These are phyloP conservation scores for Cryptococcus sp. DNA, from an alignment of 1,284 basidiomycete genomes.

Conservation along the genomic window DNA sequence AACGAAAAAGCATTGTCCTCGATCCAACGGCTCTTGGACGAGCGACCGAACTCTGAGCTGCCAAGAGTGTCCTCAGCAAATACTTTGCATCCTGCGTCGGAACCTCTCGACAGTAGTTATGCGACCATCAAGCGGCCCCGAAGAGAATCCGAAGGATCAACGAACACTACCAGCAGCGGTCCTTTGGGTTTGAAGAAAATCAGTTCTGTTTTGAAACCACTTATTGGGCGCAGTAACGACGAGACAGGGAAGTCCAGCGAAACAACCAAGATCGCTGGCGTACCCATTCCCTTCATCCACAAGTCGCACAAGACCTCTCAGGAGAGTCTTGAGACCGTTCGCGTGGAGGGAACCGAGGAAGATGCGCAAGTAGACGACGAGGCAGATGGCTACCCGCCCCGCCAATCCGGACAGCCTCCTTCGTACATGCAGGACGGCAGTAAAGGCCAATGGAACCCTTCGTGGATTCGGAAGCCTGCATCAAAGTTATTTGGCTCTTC, in stretches of 20 bases:
- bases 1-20: slow-evolving; percentile 71
- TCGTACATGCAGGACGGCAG: slow-evolving; percentile 29
- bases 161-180: slow-evolving; percentile 24
- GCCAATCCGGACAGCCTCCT: slow-evolving; percentile 38
- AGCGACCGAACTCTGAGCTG: slow-evolving; percentile 53
- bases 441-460: slow-evolving; percentile 27
- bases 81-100: slow-evolving; percentile 9
- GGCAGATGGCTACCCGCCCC: slow-evolving; percentile 45
- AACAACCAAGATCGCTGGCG: slow-evolving; percentile 5
- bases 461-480: slow-evolving; percentile 47
- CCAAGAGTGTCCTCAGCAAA: slow-evolving; percentile 31
- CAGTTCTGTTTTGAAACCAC: slow-evolving; percentile 35
- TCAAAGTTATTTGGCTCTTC: slow-evolving; percentile 41
- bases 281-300: slow-evolving; percentile 16
- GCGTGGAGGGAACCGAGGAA: slow-evolving; percentile 7
- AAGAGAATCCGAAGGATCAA: slow-evolving; percentile 1
- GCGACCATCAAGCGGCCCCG: slow-evolving; percentile 18
- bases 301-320: slow-evolving; percentile 19
- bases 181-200: slow-evolving; percentile 29
- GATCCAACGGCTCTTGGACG: slow-evolving; percentile 68
- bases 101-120: slow-evolving; percentile 17
- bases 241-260: not conserved
- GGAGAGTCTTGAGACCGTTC: slow-evolving; percentile 27
- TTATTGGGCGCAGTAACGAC: slow-evolving; percentile 20
- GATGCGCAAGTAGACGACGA: slow-evolving; percentile 11